Conservation (phyloP, 768 basidiomycete genomes). For the Panaeolus papilionaceus region DNA sequence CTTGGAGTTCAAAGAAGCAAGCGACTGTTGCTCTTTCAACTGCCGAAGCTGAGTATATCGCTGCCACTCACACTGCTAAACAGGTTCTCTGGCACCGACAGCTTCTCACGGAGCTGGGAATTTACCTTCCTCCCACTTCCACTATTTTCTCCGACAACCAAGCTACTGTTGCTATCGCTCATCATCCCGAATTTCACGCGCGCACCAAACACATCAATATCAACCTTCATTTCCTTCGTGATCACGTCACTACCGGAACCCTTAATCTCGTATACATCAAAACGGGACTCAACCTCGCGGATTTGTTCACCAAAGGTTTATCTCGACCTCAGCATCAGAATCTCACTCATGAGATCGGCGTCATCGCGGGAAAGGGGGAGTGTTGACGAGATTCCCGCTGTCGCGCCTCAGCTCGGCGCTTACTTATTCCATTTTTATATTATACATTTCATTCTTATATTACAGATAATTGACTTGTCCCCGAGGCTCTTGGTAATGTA, state of each 20-base stretch:
- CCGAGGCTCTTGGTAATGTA: too few species aligned
- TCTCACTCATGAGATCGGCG: conserved; percentile 27
- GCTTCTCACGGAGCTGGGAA: conserved; percentile 22
- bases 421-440: too few species aligned
- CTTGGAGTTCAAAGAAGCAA: conserved; percentile 16
- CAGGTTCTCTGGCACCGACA: conserved; percentile 27
- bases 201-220: conserved; percentile 19
- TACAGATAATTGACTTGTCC: too few species aligned
- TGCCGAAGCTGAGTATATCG: conserved; percentile 41
- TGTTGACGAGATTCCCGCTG: conserved; percentile 20
- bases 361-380: conserved; percentile 37
- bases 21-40: not conserved
- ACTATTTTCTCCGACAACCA: conserved; percentile 13
- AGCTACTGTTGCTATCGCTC: not conserved
- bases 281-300: conserved; percentile 41
- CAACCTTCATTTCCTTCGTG: conserved; percentile 12
- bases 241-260: conserved; percentile 8
- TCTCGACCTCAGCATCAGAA: conserved; percentile 11
- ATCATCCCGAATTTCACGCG: conserved; percentile 15
- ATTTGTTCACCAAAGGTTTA: conserved; percentile 49
- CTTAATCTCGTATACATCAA: conserved; percentile 37
- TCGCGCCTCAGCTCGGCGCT: too few species aligned
- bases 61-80: conserved; percentile 36
- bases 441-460: too few species aligned
- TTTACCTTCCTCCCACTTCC: conserved; percentile 12